Base-by-base conservation (phyloP, 441 rosid species). In the Mallotus repandus region DNA sequence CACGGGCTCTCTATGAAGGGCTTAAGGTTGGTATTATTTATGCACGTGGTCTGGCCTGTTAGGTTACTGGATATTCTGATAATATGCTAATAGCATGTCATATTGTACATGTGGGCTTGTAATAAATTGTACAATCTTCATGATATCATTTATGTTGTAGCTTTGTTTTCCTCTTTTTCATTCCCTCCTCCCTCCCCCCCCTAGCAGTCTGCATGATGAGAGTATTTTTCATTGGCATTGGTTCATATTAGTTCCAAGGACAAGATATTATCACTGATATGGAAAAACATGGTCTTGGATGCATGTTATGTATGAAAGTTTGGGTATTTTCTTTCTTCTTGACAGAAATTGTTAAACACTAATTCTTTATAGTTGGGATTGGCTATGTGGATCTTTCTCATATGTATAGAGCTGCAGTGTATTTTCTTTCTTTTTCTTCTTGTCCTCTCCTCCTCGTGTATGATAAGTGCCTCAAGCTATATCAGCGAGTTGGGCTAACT, bases 1-100 rank as follows among this genome's bases (percentile, higher is more conserved):
- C 99, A 19, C 86, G 99, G 74, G 99, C 99, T 82, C 90, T 97
- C 59, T 97, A 94, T 68, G 99, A 94, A 91, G 99, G 99, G 69
- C 88, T 96, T 73, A 96, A 96, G 99, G 99, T 96, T 77, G 74
- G 81, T 76, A 70, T 68, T 45, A 63, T 46, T 16, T 2, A 69
- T 67, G 55, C 62, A 59, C 12, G 58, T 70, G 35, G 58, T 66
- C 69, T 57, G 11, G 7, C 66, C 14, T 16, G 22, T 59, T 46
- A 11, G 11, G 54, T 41, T 56, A 10, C 35, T 45, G 7, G 19
- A 50, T 49, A 62, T 54, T 19, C 48, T 66, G 58, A 5, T 9
- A 41, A 13, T 38, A 41, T 45, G 21, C 56, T 66, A 25, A 48
- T 65, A 15, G 25, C 41, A 38, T n/a, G 15, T 5, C 9, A n/a